These are phyloP conservation scores for Hygrophorus russula DNA, from an alignment of 768 basidiomycete species.

Conservation along the genomic window DNA sequence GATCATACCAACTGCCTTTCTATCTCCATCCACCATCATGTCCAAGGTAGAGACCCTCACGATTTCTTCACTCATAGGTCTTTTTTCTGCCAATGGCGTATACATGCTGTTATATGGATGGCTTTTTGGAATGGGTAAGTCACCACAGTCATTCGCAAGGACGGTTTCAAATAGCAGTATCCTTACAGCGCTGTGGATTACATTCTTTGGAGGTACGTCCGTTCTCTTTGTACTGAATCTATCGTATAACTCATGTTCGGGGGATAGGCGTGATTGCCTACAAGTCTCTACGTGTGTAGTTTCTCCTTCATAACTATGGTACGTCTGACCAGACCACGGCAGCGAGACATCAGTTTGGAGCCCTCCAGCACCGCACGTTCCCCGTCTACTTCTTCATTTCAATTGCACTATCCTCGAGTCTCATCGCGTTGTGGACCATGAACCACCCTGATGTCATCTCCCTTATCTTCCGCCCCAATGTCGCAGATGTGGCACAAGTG, in stretches of 20 bases:
- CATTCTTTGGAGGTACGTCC: constrained; percentile 51
- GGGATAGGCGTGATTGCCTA: constrained; percentile 46
- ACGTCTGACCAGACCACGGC: constrained; percentile 1
- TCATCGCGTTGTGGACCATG: constrained; percentile 48
- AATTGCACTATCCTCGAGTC: constrained; percentile 37
- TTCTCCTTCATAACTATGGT: neutral
- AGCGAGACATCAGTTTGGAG: constrained; percentile 61
- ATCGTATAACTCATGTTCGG: neutral
- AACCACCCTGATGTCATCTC: constrained; percentile 45
- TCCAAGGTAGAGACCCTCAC: constrained; percentile 26
- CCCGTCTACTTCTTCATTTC: constrained; percentile 64
- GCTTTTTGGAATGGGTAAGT: constrained; percentile 62
- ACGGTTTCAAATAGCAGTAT: constrained; percentile 11
- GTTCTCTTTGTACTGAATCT: neutral
- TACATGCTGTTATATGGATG: constrained; percentile 51
- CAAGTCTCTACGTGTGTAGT: constrained; percentile 38
- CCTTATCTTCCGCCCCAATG: constrained; percentile 31
- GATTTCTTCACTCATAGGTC: constrained; percentile 18
- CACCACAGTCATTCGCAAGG: neutral
- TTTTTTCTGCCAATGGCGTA: constrained; percentile 25
- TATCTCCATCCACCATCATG: constrained; percentile 14
- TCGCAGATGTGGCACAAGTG: constrained; percentile 55
- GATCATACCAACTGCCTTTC: neutral
- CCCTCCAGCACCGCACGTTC: constrained; percentile 64
- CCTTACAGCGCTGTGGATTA: constrained; percentile 41